Conservation (phyloP, 495 filamentous ascomycete species). For the Trichoderma parareesei region DNA sequence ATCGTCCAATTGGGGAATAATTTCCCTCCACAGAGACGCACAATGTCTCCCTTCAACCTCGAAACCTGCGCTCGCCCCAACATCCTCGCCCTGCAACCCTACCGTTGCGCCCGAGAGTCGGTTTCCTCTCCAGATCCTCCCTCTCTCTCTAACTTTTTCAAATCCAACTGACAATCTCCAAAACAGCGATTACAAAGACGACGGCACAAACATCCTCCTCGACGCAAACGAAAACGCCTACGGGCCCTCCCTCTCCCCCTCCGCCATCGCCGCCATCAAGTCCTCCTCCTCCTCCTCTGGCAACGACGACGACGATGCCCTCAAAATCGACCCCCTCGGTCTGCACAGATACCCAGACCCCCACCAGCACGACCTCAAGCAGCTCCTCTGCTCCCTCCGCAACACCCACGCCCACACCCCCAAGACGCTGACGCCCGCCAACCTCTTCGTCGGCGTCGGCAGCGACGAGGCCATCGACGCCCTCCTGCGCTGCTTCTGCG, state of each 20-base stretch:
- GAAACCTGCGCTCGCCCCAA: conserved; percentile 76
- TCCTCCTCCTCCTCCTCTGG: background rate
- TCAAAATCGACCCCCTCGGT: conserved; percentile 59
- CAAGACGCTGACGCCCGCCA: conserved; percentile 64
- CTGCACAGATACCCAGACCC: conserved; percentile 96
- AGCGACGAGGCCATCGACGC: conserved; percentile 96
- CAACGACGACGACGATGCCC: conserved; percentile 10
- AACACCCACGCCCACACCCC: conserved; percentile 75
- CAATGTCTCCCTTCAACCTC: conserved; percentile 57
- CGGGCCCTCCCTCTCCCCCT: conserved; percentile 55
- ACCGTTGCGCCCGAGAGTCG: conserved; percentile 77
- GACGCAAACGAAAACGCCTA: conserved; percentile 98
- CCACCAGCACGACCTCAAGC: conserved; percentile 80
- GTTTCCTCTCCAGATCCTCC: conserved; percentile 24
- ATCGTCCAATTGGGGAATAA: background rate
- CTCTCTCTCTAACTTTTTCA: background rate
- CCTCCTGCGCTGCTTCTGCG: conserved; percentile 84
- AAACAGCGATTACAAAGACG: conserved; percentile 93
- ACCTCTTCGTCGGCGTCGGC: conserved; percentile 91
- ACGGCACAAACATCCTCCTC: conserved; percentile 91
- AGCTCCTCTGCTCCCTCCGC: conserved; percentile 76
- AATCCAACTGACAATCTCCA: conserved; percentile 19
- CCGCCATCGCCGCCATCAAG: conserved; percentile 16
- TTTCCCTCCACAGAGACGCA: background rate
- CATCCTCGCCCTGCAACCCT: conserved; percentile 73